Base-by-base conservation (phyloP, 345 rosid species). In the Clausena lansium region DNA sequence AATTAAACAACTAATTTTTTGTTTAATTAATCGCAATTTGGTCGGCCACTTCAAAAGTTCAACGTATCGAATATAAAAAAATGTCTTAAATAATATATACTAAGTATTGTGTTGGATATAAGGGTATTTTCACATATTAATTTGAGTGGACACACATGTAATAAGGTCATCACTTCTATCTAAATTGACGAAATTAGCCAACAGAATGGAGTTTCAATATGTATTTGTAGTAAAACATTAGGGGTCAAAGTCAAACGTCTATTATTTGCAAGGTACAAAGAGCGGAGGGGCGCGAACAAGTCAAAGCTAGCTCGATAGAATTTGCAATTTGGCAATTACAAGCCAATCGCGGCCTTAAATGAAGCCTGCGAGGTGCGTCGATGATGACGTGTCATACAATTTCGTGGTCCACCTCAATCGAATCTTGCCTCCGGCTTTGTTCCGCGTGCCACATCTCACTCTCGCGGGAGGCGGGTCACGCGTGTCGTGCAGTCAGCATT, bases 331-430 rank as follows among this genome's bases (percentile, higher is more conserved):
- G 50, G 1, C 14, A 41, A 41, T 41, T 41, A 41, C 47, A 3
- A 19, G 15, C 70, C 85, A 67, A 76, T 79, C 76, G 32, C 57
- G 25, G 64, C 70, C 78, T 62, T 32, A 28, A 13, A 15, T 2
- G 20, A 14, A 25, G 45, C 24, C n/a, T 6, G 77, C 27, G 24
- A 38, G 24, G 61, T 20, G 11, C 71, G 45, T 39, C 9, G 72
- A 36, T 24, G 66, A 32, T 81, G 83, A 81, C 81, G 79, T 84
- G 83, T 74, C 78, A 1, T 38, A 61, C 11, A 22, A 11, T 3
- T 1, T 36, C 5, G 28, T 19, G 50, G 79, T 77, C 77, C 79
- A 76, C 75, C 54, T 30, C 33, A 22, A 2, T 59, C 36, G 2
- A 33, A 73, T 35, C 73, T n/a, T 55, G 75, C 54, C 73, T n/a